Base-by-base conservation (phyloP, 2,329 filamentous ascomycete genomes). In the Pyrenophora graminea region DNA sequence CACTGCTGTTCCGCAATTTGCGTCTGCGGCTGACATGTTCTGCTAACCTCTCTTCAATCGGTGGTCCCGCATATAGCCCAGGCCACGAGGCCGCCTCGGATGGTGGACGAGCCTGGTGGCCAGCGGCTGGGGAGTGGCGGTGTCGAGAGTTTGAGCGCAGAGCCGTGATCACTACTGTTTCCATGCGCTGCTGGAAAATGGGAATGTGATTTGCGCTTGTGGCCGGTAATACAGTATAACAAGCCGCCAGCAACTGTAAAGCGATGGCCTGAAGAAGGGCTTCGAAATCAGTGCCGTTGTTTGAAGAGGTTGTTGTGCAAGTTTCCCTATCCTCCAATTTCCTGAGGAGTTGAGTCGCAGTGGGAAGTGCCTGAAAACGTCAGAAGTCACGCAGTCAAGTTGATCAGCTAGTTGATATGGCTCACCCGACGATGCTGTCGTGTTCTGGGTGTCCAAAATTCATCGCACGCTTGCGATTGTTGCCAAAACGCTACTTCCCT, bases 241-340 rank as follows among this genome's bases (percentile, higher is more conserved):
- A 68, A 19, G 62, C 65, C 8, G 65, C 60, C 4, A 68, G 48
- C 8, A 69, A 39, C 27, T 66, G 59, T 2, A 67, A 39, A 3
- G 63, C 65, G 38, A 67, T 61, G 8, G 57, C 45, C 5, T 58
- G 51, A 9, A 67, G 23, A 10, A 63, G 34, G 3, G 38, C 18
- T 15, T 64, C 59, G 13, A 58, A 61, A 1, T 34, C 15, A n/a
- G 45, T 44, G 2, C 19, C 21, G 4, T 44, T 40, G n/a, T 12
- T 48, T 10, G 32, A 34, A 6, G 23, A 30, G n/a, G 36, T 12
- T 6, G 32, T 23, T 18, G 15, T 17, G 3, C 36, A 33, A 17
- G 36, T 9, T 23, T 44, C 12, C 8, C 27, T 13, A 8, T 40
- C 30, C 4, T 47, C 21, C 4, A 59, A 39, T 19, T 56, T 46